Base-by-base conservation (phyloP, 495 filamentous ascomycete genomes). In the Aspergillus taichungensis region DNA sequence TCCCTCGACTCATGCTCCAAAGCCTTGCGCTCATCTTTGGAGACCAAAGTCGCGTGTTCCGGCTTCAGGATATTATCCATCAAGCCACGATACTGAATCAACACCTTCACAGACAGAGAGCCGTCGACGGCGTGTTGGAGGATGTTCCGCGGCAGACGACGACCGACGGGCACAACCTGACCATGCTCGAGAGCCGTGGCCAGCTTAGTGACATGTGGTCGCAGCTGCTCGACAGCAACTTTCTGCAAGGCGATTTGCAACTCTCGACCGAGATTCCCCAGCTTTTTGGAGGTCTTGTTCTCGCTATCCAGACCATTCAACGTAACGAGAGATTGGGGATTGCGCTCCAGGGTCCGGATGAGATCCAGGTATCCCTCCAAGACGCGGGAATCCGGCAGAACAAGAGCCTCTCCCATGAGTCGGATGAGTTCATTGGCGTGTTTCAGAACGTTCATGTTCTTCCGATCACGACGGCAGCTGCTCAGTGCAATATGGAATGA, bases 401-500 rank as follows among this genome's bases (percentile, higher is more conserved):
- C 37, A 29, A 66, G 45, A 12, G 47, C 13, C 32, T 53, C 30
- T 13, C 59, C 45, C 81, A 88, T 84, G 13, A 76, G 48, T 3
- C 72, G 54, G 9, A 88, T 58, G 6, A 88, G 59, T 42, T 68
- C 67, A 34, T 70, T 72, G 0, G 82, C 81, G 51, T 79, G 62
- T 0, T 53, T 35, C 43, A 88, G 70, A 8, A 77, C 72, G 32
- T 77, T 71, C n/a, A 52, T 56, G 61, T 94, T 94, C 18, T 76
- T 74, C 46, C 74, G 77, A 66, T 95, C 87, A 34, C 83, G 71
- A 13, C 69, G 65, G 57, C 88, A 94, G 34, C 71, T 65, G 33
- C 67, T 71, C 57, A 95, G 74, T 28, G 82, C 87, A 32, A 87
- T 76, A 39, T 79, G 77, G 64, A 91, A 87, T 12, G 76, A 78